phyloP scores from a whole-genome alignment of 2,329 filamentous ascomycete genomes.

The Tolypocladium tundrense region DNA sequence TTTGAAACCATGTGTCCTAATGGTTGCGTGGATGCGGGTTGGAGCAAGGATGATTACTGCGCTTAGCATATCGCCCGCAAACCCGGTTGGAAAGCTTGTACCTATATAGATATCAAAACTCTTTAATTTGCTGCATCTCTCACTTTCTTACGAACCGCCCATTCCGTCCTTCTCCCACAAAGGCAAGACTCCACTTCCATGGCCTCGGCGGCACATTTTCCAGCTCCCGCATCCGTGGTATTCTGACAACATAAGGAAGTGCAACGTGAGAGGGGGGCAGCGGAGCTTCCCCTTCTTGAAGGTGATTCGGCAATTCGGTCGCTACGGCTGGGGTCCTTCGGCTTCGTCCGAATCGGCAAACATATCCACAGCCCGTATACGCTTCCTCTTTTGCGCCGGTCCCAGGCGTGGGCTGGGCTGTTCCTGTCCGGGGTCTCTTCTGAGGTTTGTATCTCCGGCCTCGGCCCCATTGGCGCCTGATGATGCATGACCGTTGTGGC shows the following conservation, averaged over 20 bases:
- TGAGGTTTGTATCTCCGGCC: background rate
- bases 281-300: no score
- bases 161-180: background rate
- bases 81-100: background rate
- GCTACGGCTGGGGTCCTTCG: conserved; percentile 1
- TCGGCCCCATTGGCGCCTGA: background rate
- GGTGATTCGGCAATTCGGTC: background rate
- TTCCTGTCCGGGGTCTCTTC: background rate
- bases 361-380: conserved; percentile 75
- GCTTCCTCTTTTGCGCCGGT: conserved; percentile 31
- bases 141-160: background rate
- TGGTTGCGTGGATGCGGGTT: background rate
- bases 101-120: background rate
- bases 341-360: conserved; percentile 65
- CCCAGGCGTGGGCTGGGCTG: background rate
- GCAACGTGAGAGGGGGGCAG: no score
- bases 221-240: background rate
- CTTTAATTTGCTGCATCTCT: background rate
- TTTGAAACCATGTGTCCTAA: no score
- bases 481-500: background rate
- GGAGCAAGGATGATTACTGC: background rate
- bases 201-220: background rate
- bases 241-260: background rate
- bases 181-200: background rate
- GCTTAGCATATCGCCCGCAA: background rate